Conservation (phyloP, 352 stramenopile species). For the Thalassiosira allenii region DNA sequence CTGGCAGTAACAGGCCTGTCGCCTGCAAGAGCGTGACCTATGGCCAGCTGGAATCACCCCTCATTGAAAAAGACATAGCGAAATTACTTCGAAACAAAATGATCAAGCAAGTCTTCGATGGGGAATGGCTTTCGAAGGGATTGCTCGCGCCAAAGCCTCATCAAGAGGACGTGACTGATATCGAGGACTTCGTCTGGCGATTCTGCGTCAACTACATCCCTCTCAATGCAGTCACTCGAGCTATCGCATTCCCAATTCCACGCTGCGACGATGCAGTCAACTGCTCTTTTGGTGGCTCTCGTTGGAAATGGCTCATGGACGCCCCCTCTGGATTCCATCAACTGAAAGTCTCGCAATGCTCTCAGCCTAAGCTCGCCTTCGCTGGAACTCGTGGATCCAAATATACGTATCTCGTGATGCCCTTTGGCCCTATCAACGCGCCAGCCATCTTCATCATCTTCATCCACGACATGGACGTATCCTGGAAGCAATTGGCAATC, state of each 20-base stretch:
- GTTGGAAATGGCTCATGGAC: conserved; percentile 27
- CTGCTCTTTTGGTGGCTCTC: background rate
- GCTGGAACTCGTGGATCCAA: conserved; percentile 5
- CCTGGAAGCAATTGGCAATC: conserved; percentile 17
- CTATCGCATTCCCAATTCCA: conserved; percentile 43
- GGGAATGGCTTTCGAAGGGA: conserved; percentile 36
- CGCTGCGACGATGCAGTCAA: conserved; percentile 33
- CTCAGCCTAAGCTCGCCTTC: conserved; percentile 33
- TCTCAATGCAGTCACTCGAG: conserved; percentile 38
- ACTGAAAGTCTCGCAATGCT: background rate
- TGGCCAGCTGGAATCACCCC: conserved; percentile 27
- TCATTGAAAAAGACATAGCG: conserved; percentile 31
- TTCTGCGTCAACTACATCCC: conserved; percentile 60
- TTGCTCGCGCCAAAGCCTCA: conserved; percentile 61
- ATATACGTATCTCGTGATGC: conserved; percentile 40
- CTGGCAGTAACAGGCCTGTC: conserved; percentile 29
- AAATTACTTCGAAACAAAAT: conserved; percentile 9
- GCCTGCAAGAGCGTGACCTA: conserved; percentile 29
- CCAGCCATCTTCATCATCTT: conserved; percentile 34
- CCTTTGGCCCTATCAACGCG: conserved; percentile 34
- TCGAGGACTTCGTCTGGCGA: conserved; percentile 55
- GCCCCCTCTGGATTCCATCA: conserved; percentile 40
- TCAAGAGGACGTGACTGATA: conserved; percentile 44
- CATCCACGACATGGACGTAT: conserved; percentile 33
- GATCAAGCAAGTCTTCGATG: conserved; percentile 36